A percentile compares a stretch with the other conserved stretches of the same genome.
Evolutionary conservation across 108 stramenopile species (phyloP).

Genomic region (Fistulifera solaris): DNA sequence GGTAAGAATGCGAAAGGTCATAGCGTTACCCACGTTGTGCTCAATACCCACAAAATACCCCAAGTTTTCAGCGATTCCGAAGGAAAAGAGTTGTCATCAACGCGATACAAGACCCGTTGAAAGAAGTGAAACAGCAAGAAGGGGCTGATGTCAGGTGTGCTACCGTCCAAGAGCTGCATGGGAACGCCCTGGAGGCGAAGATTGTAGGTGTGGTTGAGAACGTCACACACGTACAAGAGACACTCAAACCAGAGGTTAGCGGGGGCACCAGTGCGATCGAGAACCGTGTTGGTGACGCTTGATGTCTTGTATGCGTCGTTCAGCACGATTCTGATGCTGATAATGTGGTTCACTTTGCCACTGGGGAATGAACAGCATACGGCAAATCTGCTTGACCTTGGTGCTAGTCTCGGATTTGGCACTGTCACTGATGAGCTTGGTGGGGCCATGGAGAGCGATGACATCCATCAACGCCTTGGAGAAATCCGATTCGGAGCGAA

Average conservation of each 20-base stretch:
- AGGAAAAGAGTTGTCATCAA: neutral
- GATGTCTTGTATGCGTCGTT: constrained; percentile 10
- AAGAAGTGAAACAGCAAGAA: constrained; percentile 16
- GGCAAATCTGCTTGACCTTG: constrained; percentile 1
- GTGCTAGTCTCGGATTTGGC: neutral
- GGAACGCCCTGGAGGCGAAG: neutral
- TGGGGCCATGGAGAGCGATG: neutral
- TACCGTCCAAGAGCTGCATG: neutral
- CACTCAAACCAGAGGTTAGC: constrained; percentile 7
- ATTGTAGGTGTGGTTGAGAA: neutral
- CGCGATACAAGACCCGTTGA: constrained; percentile 13
- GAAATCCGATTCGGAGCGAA: neutral
- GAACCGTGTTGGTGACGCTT: constrained; percentile 6
- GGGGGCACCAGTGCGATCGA: constrained; percentile 12
- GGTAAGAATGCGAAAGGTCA: constrained; percentile 1
- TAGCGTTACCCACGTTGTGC: constrained; percentile 8
- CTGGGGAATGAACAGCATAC: neutral
- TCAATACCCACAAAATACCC: constrained; percentile 17
- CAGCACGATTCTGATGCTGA: constrained; percentile 22
- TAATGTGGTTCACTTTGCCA: constrained; percentile 13
- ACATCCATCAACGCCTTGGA: neutral
- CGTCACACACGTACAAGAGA: neutral
- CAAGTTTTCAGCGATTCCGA: neutral
- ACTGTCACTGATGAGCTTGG: neutral
- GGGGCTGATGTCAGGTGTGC: constrained; percentile 13